phyloP scores from a whole-genome alignment of 345 rosid species.

The Diplotaxis tenuifolia region DNA sequence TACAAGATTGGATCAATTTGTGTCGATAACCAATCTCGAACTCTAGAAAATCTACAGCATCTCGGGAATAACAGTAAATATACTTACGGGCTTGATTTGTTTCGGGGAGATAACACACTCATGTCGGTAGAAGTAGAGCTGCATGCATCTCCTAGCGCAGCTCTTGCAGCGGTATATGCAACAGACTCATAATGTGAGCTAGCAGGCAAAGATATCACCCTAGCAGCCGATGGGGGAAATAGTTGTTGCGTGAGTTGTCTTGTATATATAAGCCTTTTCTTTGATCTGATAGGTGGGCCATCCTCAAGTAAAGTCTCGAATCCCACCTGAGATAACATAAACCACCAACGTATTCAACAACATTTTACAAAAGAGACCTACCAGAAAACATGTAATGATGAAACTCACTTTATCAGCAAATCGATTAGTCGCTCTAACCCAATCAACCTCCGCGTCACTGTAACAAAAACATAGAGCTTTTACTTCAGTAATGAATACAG shows the following conservation, averaged over 20 bases:
- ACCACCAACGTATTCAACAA: conserved; percentile 19
- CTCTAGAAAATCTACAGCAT: background rate
- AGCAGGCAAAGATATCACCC: conserved; percentile 47
- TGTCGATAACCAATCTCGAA: background rate
- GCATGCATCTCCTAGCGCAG: conserved; percentile 74
- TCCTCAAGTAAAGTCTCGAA: conserved; percentile 57
- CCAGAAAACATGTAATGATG: conserved; percentile 13
- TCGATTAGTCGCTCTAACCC: conserved; percentile 64
- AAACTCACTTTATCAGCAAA: conserved; percentile 67
- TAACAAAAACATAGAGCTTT: conserved; percentile 15
- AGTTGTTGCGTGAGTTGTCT: conserved; percentile 80
- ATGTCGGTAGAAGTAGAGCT: conserved; percentile 37
- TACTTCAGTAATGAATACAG: background rate
- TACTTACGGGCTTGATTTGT: conserved; percentile 56
- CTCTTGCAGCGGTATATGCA: conserved; percentile 48
- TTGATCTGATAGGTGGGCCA: conserved; percentile 49
- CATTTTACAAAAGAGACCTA: background rate
- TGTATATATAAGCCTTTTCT: conserved; percentile 73
- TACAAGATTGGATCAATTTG: background rate
- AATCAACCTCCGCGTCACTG: conserved; percentile 67
- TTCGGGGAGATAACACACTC: conserved; percentile 28
- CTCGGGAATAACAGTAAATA: background rate
- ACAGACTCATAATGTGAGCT: conserved; percentile 49
- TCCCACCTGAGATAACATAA: conserved; percentile 53
- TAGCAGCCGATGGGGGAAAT: conserved; percentile 50